These are phyloP conservation scores for Multifurca ochricompacta DNA, from an alignment of 768 basidiomycete species.

Conservation along the genomic window DNA sequence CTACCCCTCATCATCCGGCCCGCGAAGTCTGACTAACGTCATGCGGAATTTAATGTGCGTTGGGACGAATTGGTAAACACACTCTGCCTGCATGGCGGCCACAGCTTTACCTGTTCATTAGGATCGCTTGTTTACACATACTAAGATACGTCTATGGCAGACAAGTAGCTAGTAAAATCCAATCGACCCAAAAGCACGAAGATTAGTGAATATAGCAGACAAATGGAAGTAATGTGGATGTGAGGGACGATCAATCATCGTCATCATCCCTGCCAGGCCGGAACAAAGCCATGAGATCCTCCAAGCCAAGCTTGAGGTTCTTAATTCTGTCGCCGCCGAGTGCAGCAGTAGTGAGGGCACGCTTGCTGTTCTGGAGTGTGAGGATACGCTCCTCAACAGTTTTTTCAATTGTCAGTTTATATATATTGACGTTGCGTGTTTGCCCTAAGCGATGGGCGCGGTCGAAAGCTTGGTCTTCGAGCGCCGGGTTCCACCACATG, in stretches of 20 bases:
- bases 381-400: constrained; percentile 88
- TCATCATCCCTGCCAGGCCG: constrained; percentile 48
- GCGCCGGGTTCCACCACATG: constrained; percentile 91
- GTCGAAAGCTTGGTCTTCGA: constrained; percentile 93
- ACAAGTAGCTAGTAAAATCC: not conserved
- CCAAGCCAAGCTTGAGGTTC: constrained; percentile 73
- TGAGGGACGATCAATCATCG: not conserved
- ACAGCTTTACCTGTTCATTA: too few relatives aligned
- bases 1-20: constrained; percentile 19
- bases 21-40: not conserved
- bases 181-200: not conserved
- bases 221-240: not conserved
- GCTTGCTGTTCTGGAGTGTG: constrained; percentile 88
- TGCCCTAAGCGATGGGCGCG: constrained; percentile 89
- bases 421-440: constrained; percentile 76
- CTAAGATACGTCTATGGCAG: not conserved
- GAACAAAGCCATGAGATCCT: constrained; percentile 82
- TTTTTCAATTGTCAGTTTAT: constrained; percentile 78
- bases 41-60: not conserved
- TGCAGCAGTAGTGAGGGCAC: constrained; percentile 74
- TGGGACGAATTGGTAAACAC: not conserved
- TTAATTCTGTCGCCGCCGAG: constrained; percentile 84
- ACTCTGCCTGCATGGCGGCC: too few relatives aligned
- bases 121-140: not conserved
- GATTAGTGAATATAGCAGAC: not conserved